A percentile compares a stretch with the other conserved stretches of the same genome.
These are phyloP conservation scores for Monosporascus sp. DNA, from an alignment of 2,329 filamentous ascomycete species.

Conservation along the genomic window DNA sequence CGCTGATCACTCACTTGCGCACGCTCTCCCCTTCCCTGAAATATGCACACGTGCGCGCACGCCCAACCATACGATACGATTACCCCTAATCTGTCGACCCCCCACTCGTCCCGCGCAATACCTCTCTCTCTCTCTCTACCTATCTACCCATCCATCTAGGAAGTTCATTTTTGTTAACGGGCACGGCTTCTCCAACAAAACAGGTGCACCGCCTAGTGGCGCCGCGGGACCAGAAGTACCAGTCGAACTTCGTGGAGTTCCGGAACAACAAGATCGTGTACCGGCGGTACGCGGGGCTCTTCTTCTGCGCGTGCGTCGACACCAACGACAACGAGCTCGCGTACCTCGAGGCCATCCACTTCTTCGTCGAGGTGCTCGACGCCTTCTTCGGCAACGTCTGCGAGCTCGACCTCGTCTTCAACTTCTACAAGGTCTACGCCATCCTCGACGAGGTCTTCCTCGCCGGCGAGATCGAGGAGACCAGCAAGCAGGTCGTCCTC, in stretches of 20 bases:
- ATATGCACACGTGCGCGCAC: neutral
- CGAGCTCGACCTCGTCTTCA: conserved; percentile 86
- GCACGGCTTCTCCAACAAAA: neutral
- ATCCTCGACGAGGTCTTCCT: conserved; percentile 98
- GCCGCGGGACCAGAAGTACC: conserved; percentile 97
- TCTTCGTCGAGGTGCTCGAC: conserved; percentile 98
- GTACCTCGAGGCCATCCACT: conserved; percentile 95
- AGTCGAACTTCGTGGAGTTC: conserved; percentile 98
- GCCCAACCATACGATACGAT: no score
- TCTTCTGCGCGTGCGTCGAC: conserved; percentile 99
- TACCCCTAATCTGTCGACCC: no score
- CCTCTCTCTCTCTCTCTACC: no score
- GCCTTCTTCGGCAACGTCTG: conserved; percentile 99
- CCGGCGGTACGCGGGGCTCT: conserved; percentile 91
- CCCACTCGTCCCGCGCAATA: no score
- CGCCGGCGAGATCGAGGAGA: conserved; percentile 97
- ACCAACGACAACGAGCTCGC: conserved; percentile 98
- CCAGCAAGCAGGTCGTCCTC: conserved; percentile 94
- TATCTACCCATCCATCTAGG: no score
- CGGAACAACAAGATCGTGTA: conserved; percentile 96
- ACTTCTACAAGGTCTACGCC: conserved; percentile 87
- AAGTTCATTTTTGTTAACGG: no score
- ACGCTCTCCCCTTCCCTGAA: neutral
- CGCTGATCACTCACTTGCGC: neutral
- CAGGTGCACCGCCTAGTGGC: conserved; percentile 95